phyloP scores from a whole-genome alignment of 148 eudicot genomes.

The Arbutus unedo region DNA sequence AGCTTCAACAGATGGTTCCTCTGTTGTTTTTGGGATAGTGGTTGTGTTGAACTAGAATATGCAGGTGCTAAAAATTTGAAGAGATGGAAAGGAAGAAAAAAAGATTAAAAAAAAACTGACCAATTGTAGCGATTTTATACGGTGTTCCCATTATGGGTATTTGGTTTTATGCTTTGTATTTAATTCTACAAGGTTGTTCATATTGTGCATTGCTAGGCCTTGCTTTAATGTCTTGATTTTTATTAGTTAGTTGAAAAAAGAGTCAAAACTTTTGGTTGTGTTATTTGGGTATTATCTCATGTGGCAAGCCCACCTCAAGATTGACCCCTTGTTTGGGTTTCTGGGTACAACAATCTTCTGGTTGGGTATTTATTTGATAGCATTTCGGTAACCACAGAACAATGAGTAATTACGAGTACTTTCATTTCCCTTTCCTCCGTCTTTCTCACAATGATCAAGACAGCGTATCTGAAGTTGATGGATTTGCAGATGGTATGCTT shows the following conservation, averaged over 20 bases:
- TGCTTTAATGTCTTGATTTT: neutral
- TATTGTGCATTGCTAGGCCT: neutral
- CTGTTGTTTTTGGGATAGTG: neutral
- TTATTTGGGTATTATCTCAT: neutral
- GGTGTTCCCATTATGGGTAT: neutral
- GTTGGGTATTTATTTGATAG: neutral
- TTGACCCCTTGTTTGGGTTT: neutral
- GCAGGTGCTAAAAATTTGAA: constrained; percentile 5
- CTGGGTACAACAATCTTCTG: neutral
- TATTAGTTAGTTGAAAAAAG: no score
- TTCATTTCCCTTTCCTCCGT: no score
- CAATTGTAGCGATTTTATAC: neutral
- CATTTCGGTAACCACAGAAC: neutral
- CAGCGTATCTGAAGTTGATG: no score
- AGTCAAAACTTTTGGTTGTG: neutral
- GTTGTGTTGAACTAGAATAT: neutral
- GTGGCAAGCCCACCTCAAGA: neutral
- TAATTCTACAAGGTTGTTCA: neutral
- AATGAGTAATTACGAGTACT: no score
- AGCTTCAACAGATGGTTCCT: constrained; percentile 12
- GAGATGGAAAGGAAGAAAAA: neutral
- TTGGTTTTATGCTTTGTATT: neutral
- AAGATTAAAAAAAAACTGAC: neutral
- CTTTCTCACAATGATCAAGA: no score
- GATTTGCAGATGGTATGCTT: neutral